phyloP scores from a whole-genome alignment of 805 yeast genomes.

The Lipomyces anomalus region DNA sequence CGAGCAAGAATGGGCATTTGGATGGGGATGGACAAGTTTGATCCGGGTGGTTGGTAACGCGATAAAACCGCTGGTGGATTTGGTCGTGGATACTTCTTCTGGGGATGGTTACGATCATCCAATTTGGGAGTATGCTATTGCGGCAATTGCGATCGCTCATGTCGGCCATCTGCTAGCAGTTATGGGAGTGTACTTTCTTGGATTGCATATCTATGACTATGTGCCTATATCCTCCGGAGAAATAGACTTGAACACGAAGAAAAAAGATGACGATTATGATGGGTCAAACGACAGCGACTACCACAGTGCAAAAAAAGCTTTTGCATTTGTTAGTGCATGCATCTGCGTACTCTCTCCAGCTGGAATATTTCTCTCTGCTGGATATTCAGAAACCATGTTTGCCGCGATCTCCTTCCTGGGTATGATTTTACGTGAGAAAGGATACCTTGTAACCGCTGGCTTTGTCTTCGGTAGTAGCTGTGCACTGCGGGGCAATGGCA shows the following conservation, averaged over 20 bases:
- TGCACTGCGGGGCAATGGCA: conserved; percentile 68
- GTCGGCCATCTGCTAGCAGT: conserved; percentile 46
- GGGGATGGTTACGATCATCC: conserved; percentile 9
- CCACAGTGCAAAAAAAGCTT: conserved; percentile 10
- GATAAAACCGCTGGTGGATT: conserved; percentile 12
- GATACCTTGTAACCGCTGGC: conserved; percentile 44
- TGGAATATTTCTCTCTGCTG: conserved; percentile 67
- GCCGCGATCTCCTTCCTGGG: conserved; percentile 57
- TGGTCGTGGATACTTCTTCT: conserved; percentile 4
- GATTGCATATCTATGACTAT: conserved; percentile 17
- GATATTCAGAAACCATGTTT: conserved; percentile 72
- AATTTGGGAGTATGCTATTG: conserved; percentile 40
- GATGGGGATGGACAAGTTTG: conserved; percentile 57
- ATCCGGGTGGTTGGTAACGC: conserved; percentile 7
- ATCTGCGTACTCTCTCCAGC: conserved; percentile 65
- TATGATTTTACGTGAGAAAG: conserved; percentile 44
- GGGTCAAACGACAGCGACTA: no score
- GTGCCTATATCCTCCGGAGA: conserved; percentile 12
- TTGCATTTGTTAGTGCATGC: conserved; percentile 37
- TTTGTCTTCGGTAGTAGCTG: conserved; percentile 50
- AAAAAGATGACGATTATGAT: no score
- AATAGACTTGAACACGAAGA: no score
- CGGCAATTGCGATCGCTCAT: conserved; percentile 49
- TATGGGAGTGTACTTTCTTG: conserved; percentile 43
- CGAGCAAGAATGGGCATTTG: conserved; percentile 89